Conservation (phyloP, 805 yeast genomes). For the Saturnispora halmiae region DNA sequence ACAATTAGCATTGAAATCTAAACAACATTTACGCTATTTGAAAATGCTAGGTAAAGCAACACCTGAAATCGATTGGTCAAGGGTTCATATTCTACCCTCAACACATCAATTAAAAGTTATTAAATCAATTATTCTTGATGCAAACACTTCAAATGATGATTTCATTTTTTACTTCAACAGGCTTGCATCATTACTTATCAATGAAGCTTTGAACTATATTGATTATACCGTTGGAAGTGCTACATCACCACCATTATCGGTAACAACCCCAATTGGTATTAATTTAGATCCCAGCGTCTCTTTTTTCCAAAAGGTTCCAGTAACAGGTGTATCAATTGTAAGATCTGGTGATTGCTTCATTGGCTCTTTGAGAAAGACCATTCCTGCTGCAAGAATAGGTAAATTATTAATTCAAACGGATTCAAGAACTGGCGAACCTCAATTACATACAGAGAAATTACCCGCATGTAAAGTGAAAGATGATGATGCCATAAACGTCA, state of each 20-base stretch:
- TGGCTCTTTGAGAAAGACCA: constrained; percentile 62
- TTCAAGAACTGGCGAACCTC: constrained; percentile 87
- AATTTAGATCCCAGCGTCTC: constrained; percentile 20
- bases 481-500: constrained; percentile 7
- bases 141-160: constrained; percentile 52
- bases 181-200: constrained; percentile 61
- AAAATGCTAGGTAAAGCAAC: constrained; percentile 42
- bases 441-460: constrained; percentile 69
- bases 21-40: constrained; percentile 56
- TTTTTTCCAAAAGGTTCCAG: constrained; percentile 33
- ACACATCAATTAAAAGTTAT: constrained; percentile 67
- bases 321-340: constrained; percentile 70
- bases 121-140: constrained; percentile 57
- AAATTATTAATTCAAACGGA: constrained; percentile 83
- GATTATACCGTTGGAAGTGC: constrained; percentile 27
- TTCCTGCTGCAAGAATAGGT: constrained; percentile 75
- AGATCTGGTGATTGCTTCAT: constrained; percentile 92
- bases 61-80: constrained; percentile 25
- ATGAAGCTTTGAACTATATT: constrained; percentile 56
- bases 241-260: not conserved
- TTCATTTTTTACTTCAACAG: constrained; percentile 84
- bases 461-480: constrained; percentile 33
- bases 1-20: constrained; percentile 57
- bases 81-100: constrained; percentile 33
- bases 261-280: constrained; percentile 36